Evolutionary conservation across 371 early-diverging fungal species (phyloP).

Genomic region (Dichotomocladium elegans): DNA sequence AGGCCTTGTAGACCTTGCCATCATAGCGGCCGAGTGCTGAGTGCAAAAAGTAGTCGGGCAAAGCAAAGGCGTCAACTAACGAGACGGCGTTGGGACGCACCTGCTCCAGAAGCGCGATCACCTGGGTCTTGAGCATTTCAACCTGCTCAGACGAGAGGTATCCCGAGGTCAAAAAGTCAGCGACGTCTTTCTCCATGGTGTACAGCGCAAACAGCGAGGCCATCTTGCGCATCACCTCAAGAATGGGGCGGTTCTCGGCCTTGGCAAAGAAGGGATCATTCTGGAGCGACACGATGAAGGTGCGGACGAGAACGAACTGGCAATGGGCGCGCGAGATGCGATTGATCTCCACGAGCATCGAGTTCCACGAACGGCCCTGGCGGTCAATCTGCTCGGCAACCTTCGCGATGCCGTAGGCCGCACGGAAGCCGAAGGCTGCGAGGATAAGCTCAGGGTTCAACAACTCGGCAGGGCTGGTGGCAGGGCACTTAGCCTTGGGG

Average conservation of each 20-base stretch:
- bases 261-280: conserved; percentile 23
- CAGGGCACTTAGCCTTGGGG: conserved; percentile 52
- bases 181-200: conserved; percentile 61
- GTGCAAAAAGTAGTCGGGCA: conserved; percentile 70
- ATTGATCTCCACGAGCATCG: conserved; percentile 60
- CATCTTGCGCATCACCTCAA: conserved; percentile 36
- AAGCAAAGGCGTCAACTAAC: conserved; percentile 73
- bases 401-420: conserved; percentile 51
- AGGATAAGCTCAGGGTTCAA: conserved; percentile 58
- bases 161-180: conserved; percentile 56
- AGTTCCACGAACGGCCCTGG: conserved; percentile 60
- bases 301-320: conserved; percentile 56
- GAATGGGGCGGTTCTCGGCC: conserved; percentile 31
- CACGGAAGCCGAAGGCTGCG: conserved; percentile 63
- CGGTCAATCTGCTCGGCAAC: conserved; percentile 51
- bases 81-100: conserved; percentile 69
- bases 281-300: conserved; percentile 49
- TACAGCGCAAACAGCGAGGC: conserved; percentile 58
- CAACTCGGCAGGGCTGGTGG: conserved; percentile 41
- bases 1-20: conserved; percentile 71
- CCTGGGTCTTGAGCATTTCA: conserved; percentile 37
- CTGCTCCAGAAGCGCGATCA: conserved; percentile 47
- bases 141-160: conserved; percentile 46
- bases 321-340: conserved; percentile 64
- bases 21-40: conserved; percentile 78